Percentiles rank a stretch among this genome's conserved stretches.
Evolutionary conservation across 2,329 filamentous ascomycete species (phyloP).

Genomic region (Aspergillus nomiae): DNA sequence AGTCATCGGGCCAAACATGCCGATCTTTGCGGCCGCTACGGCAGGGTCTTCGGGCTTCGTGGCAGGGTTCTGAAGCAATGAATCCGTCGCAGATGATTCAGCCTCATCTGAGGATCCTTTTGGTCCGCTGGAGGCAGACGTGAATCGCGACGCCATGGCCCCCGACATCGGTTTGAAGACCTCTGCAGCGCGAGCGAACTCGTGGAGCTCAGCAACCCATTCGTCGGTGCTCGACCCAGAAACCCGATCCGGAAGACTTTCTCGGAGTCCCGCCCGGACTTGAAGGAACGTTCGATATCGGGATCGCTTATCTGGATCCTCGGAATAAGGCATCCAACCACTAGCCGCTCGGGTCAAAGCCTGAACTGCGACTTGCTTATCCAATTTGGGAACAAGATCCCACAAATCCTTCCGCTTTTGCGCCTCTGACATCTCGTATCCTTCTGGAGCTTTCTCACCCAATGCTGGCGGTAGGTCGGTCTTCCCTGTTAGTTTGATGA

Average conservation of each 20-base stretch:
- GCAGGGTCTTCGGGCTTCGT: conserved; percentile 72
- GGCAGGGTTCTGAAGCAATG: conserved; percentile 51
- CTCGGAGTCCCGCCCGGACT: conserved; percentile 65
- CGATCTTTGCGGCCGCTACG: conserved; percentile 81
- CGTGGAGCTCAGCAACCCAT: conserved; percentile 75
- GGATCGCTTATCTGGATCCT: conserved; percentile 75
- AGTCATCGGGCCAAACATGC: conserved; percentile 92
- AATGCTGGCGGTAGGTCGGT: conserved; percentile 74
- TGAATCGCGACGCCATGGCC: conserved; percentile 92
- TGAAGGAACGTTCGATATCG: conserved; percentile 84
- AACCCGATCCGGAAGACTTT: conserved; percentile 59
- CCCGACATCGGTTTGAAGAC: conserved; percentile 93
- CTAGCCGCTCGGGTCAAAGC: conserved; percentile 66
- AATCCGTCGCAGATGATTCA: conserved; percentile 29
- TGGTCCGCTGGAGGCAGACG: conserved; percentile 54
- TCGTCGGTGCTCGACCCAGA: conserved; percentile 63
- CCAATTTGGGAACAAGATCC: conserved; percentile 63
- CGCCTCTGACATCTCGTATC: conserved; percentile 63
- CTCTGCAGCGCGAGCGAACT: conserved; percentile 73
- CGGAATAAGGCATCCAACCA: conserved; percentile 79
- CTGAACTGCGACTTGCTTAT: conserved; percentile 67
- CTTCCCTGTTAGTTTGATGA: conserved; percentile 75
- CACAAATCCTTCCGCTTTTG: conserved; percentile 62
- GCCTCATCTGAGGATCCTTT: conserved; percentile 41
- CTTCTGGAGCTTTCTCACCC: conserved; percentile 69